phyloP scores from a whole-genome alignment of 2,329 filamentous ascomycete genomes.

The Xylariaceae sp. region DNA sequence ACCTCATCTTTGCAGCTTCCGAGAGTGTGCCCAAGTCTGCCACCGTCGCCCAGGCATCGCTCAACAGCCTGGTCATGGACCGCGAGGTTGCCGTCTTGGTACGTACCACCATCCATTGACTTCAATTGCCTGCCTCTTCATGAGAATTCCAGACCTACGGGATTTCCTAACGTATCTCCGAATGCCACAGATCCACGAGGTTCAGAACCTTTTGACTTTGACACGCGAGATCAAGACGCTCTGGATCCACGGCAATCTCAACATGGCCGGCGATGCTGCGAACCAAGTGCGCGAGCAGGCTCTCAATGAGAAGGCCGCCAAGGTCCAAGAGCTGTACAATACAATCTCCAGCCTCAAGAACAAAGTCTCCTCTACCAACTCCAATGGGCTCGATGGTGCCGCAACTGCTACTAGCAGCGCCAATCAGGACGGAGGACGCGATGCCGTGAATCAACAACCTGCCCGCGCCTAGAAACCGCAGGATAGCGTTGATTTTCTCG shows the following conservation, averaged over 20 bases:
- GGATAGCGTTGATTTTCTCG: slow-evolving; percentile 27
- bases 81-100: slow-evolving; percentile 37
- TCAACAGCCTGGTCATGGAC: slow-evolving; percentile 39
- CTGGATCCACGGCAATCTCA: slow-evolving; percentile 47
- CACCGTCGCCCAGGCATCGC: slow-evolving; percentile 35
- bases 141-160: background rate
- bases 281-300: slow-evolving; percentile 31
- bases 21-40: slow-evolving; percentile 32
- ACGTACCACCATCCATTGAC: slow-evolving; percentile 7
- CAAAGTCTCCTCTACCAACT: background rate
- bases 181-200: slow-evolving; percentile 35
- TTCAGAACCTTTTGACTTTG: slow-evolving; percentile 43
- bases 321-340: slow-evolving; percentile 34
- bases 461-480: background rate
- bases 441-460: too few species aligned
- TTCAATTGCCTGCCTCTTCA: background rate
- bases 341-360: slow-evolving; percentile 26
- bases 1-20: slow-evolving; percentile 38
- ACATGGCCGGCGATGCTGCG: slow-evolving; percentile 40
- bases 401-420: background rate
- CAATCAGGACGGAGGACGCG: too few species aligned
- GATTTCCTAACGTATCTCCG: background rate
- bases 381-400: slow-evolving; percentile 1
- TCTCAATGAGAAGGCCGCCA: slow-evolving; percentile 34
- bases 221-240: slow-evolving; percentile 47